These are phyloP conservation scores for Blastocrithidia nonstop DNA, from an alignment of 208 protist species.

Conservation along the genomic window DNA sequence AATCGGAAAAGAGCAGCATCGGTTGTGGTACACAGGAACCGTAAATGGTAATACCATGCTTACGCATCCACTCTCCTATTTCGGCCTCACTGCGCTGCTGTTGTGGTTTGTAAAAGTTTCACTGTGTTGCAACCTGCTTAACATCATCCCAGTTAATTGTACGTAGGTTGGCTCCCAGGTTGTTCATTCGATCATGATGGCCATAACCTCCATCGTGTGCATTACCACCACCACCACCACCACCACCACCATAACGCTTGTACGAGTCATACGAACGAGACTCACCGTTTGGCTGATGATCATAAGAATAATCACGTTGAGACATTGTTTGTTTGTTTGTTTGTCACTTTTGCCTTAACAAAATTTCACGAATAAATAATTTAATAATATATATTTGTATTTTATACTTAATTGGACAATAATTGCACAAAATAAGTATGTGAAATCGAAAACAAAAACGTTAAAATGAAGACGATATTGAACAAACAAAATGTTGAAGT, in stretches of 20 bases:
- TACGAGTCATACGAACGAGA: constrained; percentile 3
- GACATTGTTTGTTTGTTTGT: neutral
- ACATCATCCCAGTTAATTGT: constrained; percentile 54
- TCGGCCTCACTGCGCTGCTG: constrained; percentile 49
- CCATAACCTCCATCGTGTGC: constrained; percentile 5
- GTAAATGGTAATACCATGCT: constrained; percentile 72
- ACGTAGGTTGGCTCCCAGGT: constrained; percentile 43
- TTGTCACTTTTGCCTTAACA: neutral
- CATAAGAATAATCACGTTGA: constrained; percentile 2
- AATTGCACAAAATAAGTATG: too few relatives aligned
- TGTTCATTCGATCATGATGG: constrained; percentile 10
- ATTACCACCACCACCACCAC: constrained; percentile 3
- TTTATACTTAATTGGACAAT: too few relatives aligned
- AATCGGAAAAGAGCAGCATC: constrained; percentile 68
- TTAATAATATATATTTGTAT: neutral
- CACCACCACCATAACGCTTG: constrained; percentile 6
- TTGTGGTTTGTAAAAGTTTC: constrained; percentile 78
- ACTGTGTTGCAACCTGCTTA: constrained; percentile 53
- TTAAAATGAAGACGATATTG: too few relatives aligned
- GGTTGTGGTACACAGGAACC: constrained; percentile 72
- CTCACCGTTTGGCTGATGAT: constrained; percentile 6
- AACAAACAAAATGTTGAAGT: too few relatives aligned
- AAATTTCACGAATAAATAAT: neutral
- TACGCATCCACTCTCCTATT: constrained; percentile 48
- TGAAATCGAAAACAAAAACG: too few relatives aligned